These are phyloP conservation scores for Crassisporium funariophilum DNA, from an alignment of 768 basidiomycete species.

Conservation along the genomic window DNA sequence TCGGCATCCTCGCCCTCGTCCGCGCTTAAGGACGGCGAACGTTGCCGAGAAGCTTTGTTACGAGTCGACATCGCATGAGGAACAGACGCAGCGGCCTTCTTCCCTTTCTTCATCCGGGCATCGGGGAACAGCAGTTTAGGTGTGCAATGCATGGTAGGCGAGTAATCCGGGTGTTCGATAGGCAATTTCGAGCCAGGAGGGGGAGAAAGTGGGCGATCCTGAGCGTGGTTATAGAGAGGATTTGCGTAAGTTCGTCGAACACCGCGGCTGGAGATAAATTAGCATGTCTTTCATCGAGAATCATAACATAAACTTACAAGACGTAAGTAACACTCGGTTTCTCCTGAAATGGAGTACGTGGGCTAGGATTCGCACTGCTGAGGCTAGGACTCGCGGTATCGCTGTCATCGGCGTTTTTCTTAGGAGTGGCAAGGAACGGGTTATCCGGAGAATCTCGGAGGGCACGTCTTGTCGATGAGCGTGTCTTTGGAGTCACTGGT, in stretches of 20 bases:
- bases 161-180: slow-evolving; percentile 65
- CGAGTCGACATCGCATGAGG: not conserved
- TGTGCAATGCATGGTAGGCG: slow-evolving; percentile 53
- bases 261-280: slow-evolving; percentile 56
- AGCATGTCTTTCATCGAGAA: slow-evolving; percentile 22
- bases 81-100: slow-evolving; percentile 2
- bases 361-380: slow-evolving; percentile 25
- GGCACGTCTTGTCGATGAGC: slow-evolving; percentile 26
- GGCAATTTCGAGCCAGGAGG: slow-evolving; percentile 57
- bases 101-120: slow-evolving; percentile 16
- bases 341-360: slow-evolving; percentile 50
- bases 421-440: slow-evolving; percentile 60
- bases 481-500: slow-evolving; percentile 41
- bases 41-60: slow-evolving; percentile 10
- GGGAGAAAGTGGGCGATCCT: slow-evolving; percentile 42
- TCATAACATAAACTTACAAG: slow-evolving; percentile 58
- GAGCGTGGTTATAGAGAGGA: slow-evolving; percentile 54
- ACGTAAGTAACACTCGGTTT: slow-evolving; percentile 70
- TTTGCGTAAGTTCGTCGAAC: slow-evolving; percentile 63
- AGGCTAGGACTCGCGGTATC: slow-evolving; percentile 30
- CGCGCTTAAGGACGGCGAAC: slow-evolving; percentile 22
- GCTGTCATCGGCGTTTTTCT: slow-evolving; percentile 35
- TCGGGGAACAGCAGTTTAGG: slow-evolving; percentile 60
- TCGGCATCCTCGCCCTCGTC: slow-evolving; percentile 18
- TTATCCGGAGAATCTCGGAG: slow-evolving; percentile 68